A percentile compares a stretch with the other conserved stretches of the same genome.
phyloP scores from a whole-genome alignment of 371 early-diverging fungal genomes.

The Mortierella sp. region DNA sequence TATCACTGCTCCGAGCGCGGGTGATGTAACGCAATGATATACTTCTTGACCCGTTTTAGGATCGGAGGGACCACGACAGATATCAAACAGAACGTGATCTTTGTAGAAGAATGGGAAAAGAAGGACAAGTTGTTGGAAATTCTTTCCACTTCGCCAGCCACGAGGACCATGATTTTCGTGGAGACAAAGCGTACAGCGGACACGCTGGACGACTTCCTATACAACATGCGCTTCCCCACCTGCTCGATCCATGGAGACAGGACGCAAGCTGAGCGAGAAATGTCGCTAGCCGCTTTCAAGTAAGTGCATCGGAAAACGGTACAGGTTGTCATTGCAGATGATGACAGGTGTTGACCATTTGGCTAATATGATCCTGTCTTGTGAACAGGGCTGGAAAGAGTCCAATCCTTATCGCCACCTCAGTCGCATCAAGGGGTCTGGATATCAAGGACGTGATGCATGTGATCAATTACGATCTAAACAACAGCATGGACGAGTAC shows the following conservation, averaged over 20 bases:
- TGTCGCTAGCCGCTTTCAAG: slow-evolving; percentile 79
- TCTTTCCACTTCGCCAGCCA: slow-evolving; percentile 57
- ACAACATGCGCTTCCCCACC: slow-evolving; percentile 71
- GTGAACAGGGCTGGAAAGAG: slow-evolving; percentile 60
- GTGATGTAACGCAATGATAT: too few species aligned
- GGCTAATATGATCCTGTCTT: too few species aligned
- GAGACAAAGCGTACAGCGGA: slow-evolving; percentile 86
- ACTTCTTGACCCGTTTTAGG: slow-evolving; percentile 4
- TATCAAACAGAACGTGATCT: slow-evolving; percentile 61
- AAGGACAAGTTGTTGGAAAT: slow-evolving; percentile 54
- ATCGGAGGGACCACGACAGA: slow-evolving; percentile 65
- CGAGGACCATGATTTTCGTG: slow-evolving; percentile 86
- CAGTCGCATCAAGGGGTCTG: slow-evolving; percentile 93
- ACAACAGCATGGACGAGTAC: slow-evolving; percentile 82
- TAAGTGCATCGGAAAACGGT: background rate
- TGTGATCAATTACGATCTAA: slow-evolving; percentile 89
- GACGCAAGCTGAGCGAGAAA: slow-evolving; percentile 84
- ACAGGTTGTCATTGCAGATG: background rate
- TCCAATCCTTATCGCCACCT: slow-evolving; percentile 91
- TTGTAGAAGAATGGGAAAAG: slow-evolving; percentile 67
- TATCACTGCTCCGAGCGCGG: too few species aligned
- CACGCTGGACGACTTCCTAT: slow-evolving; percentile 78
- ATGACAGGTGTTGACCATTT: too few species aligned
- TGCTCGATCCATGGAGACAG: slow-evolving; percentile 83
- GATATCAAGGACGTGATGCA: slow-evolving; percentile 88